Base-by-base conservation (phyloP, 2,329 filamentous ascomycete species). In the Botrytis fabae region DNA sequence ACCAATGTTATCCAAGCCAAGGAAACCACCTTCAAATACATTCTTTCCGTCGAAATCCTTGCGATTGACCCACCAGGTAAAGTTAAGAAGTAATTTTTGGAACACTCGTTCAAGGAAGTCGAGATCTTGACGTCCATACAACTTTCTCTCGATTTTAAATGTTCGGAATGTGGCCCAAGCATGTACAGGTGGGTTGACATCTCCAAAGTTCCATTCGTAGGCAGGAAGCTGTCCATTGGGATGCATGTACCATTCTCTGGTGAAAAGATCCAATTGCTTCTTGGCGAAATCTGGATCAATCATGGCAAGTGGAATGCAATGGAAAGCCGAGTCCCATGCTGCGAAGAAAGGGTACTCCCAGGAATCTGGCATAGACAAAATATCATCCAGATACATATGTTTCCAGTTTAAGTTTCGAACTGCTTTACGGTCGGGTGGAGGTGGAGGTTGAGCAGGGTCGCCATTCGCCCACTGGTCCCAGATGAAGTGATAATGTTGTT, bases 291-390 rank as follows among this genome's bases (percentile, higher is more conserved):
- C 95, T 0, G 95, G 96, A 79, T 98, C 95, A 75, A 98, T 95
- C 95, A 98, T 98, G 57, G 96, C 93, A 75, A 98, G 84, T 0
- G 95, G 93, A 78, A 98, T 97, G 81, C 95, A 97, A 83, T 98
- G 96, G 83, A 98, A 98, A 8, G 95, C 95, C 71, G 93, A 95
- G 82, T 98, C 95, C 95, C 95, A 98, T 6, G 95, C 95, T 32
- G 95, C 95, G 81, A 98, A 98, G 85, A 98, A 98, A 0, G 95
- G 95, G 79, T 98, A 98, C 80, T 98, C 95, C 95, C 95, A 98
- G 0, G 95, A 97, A 82, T 98, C 95, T 0, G 95, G 96, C 95
- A 98, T 98, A 0, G 95, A 98, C 48, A 98, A 83, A 75, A 98
- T 94, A 81, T 98, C 95, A 77, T 98, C 96, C 78, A 97, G 90